Evolutionary conservation across 192 early-diverging fungal species (phyloP), one percentile per base, ranked within the genome.

Genomic region (Diversispora epigaea): DNA sequence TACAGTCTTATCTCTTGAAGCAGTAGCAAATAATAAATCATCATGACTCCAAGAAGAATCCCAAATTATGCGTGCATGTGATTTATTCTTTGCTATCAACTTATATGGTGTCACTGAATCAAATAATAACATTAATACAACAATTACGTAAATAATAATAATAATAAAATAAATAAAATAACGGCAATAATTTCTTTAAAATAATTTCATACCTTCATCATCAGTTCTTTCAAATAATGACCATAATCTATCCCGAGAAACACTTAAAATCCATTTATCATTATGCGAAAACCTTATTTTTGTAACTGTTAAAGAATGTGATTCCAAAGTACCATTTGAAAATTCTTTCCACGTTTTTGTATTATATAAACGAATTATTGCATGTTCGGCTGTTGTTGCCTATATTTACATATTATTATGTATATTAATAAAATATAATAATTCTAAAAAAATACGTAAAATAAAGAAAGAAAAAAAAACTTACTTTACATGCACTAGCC

Each of bases 11-110:
- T 99, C 97, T 58, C 97, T 86, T n/a, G 93, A 95, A 11, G 84
- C 95, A 4, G 97, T 99, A 32, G 86, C 94, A 87, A 99, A 98
- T 40, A 91, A 86, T 5, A 47, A 54, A 52, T 88, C 93, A 73
- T 94, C 93, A 25, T 84, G 86, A 49, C 86, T 85, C 94, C 95
- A 99, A 4, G 89, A 83, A 44, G 88, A 90, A 77, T 92, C 90
- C 97, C 97, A 99, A 19, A 99, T 89, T 63, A 99, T 96, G 67
- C 97, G 89, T 0, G 93, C 87, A 80, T 99, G 97, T 17, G 95
- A 91, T 80, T 93, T 93, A 57, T 84, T 78, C 43, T 88, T 87
- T 22, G 76, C 75, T 2, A 85, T 76, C 22, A 93, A 77, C 54
- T 79, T 82, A 80, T 91, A 96, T 4, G 84, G 82, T 40, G 77